Conservation (phyloP, 306 rosid species). For the Dicorynia guianensis region DNA sequence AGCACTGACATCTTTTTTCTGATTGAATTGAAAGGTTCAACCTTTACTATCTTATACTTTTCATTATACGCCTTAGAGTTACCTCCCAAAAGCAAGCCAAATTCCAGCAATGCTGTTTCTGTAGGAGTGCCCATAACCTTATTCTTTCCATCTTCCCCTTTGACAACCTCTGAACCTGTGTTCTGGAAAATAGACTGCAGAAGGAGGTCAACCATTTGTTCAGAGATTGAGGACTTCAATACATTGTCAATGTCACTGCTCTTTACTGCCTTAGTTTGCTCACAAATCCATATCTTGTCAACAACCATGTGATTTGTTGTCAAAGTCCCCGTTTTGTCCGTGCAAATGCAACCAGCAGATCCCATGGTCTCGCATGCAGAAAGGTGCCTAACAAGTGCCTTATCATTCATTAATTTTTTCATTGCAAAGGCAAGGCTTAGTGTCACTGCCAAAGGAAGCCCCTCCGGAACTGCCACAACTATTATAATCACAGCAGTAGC, state of each 20-base stretch:
- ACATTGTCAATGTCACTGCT: conserved; percentile 23
- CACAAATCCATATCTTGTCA: conserved; percentile 71
- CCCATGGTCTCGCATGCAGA: conserved; percentile 98
- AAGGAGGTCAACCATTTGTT: conserved; percentile 52
- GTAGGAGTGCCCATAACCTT: conserved; percentile 83
- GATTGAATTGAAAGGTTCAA: conserved; percentile 85
- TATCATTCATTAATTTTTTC: conserved; percentile 88
- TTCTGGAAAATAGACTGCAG: conserved; percentile 84
- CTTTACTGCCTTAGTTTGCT: conserved; percentile 49
- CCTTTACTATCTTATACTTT: conserved; percentile 58
- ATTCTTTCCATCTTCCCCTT: conserved; percentile 60
- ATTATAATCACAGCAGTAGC: conserved; percentile 87
- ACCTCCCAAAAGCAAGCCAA: conserved; percentile 75
- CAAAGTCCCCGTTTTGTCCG: conserved; percentile 91
- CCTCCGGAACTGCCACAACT: conserved; percentile 96
- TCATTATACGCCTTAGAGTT: conserved; percentile 48
- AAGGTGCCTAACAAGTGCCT: conserved; percentile 89
- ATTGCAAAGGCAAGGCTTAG: conserved; percentile 93
- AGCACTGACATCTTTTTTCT: conserved; percentile 82
- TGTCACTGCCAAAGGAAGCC: conserved; percentile 90
- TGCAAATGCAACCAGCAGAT: conserved; percentile 83
- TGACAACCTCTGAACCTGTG: conserved; percentile 74
- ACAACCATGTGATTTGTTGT: conserved; percentile 95
- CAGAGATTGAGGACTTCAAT: conserved; percentile 51
- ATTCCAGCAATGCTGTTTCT: conserved; percentile 76